These are phyloP conservation scores for Pugionium cornutum DNA, from an alignment of 345 rosid species.

Conservation along the genomic window DNA sequence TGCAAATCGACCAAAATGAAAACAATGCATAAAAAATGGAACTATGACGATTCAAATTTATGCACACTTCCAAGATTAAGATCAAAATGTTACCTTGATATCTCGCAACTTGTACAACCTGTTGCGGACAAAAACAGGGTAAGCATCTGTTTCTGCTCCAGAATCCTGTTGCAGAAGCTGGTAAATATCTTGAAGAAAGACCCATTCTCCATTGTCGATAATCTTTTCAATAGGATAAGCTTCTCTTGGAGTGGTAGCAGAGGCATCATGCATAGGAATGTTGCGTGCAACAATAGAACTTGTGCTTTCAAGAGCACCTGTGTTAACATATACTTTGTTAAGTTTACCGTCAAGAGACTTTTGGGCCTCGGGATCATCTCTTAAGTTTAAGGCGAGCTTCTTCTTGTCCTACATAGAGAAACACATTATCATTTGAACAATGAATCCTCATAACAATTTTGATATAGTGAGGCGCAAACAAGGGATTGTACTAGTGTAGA, in stretches of 20 bases:
- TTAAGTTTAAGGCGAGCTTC: constrained; percentile 42
- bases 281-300: constrained; percentile 52
- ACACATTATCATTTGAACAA: neutral
- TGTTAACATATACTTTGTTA: constrained; percentile 46
- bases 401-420: constrained; percentile 55
- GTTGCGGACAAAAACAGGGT: constrained; percentile 72
- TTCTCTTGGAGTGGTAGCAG: constrained; percentile 57
- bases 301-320: constrained; percentile 59
- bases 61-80: constrained; percentile 8
- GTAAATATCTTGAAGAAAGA: constrained; percentile 58
- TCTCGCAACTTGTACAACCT: constrained; percentile 56
- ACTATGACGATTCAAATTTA: neutral
- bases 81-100: constrained; percentile 50
- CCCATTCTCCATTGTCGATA: constrained; percentile 70
- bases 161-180: constrained; percentile 41
- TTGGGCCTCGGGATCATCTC: constrained; percentile 57
- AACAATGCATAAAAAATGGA: constrained; percentile 1
- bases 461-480: constrained; percentile 8
- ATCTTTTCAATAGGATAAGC: constrained; percentile 82
- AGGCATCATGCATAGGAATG: constrained; percentile 64
- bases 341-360: constrained; percentile 48
- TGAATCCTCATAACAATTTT: neutral
- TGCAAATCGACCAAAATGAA: constrained; percentile 30
- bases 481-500: neutral
- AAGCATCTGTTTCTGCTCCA: constrained; percentile 40